Base-by-base conservation (phyloP, 192 early-diverging fungal species). In the Backusella macrospora region DNA sequence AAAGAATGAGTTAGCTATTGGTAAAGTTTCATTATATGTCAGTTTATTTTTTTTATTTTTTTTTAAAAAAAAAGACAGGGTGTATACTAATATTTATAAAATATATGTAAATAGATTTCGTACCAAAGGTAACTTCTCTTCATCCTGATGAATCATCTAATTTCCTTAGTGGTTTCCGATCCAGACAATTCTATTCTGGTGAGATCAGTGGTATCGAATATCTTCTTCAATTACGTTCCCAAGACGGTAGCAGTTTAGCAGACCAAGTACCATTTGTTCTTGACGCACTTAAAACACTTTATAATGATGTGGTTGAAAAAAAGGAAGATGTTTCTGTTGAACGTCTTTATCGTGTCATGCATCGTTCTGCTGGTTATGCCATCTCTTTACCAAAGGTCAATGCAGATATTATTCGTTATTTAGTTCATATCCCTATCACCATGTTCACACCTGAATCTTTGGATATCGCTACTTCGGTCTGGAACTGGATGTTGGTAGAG, bases 401-500 rank as follows among this genome's bases (percentile, higher is more conserved):
- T 72, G 85, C 88, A 68, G 92, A 97, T 59, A 79, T 98, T 14
- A 79, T 96, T 40, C 87, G 90, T 45, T 87, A 94, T 65, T 77
- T 98, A 39, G 95, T 95, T 38, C 94, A 92, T 89, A 93, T 95
- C 68, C 96, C 96, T 6, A 83, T 96, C 21, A 80, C 88, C 16
- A 59, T 95, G 65, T 98, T 97, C 67, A 89, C 89, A 38, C 86
- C 91, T 14, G 85, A 90, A 46, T 86, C 91, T 42, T 85, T 99
- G 86, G 92, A 94, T 68, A 88, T 94, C 43, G 90, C 91, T n/a
- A 86, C 90, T 1, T 86, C 91, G 6, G 90, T 94, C n/a, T 99
- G 96, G 96, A 95, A 88, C 46, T 93, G 91, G 90, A 80, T 99
- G 45, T 88, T 98, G 59, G 89, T 90, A 14, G 88, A 94, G 62